Base-by-base conservation (phyloP, 805 yeast species). In the Deakozyma indianensis region DNA sequence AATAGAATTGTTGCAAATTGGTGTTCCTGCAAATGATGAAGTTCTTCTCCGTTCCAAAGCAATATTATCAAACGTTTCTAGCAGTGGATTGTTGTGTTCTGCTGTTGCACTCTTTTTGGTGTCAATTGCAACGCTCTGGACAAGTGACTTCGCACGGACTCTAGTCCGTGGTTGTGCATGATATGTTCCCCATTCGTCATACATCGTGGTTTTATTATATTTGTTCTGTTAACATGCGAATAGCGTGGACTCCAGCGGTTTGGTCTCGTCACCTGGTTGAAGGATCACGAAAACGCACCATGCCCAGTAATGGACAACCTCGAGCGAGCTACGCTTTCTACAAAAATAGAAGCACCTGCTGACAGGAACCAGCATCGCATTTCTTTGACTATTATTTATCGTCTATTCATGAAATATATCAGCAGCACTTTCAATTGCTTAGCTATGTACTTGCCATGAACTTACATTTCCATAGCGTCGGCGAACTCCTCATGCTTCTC, bases 401-500 rank as follows among this genome's bases (percentile, higher is more conserved):
- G n/a, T n/a, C n/a, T n/a, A n/a, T n/a, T n/a, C n/a, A n/a, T n/a
- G n/a, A n/a, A n/a, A n/a, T n/a, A n/a, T n/a, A n/a, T n/a, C n/a
- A n/a, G n/a, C n/a, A n/a, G n/a, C n/a, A n/a, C n/a, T n/a, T n/a
- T n/a, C n/a, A n/a, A n/a, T n/a, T n/a, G n/a, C n/a, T n/a, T n/a
- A n/a, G n/a, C n/a, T n/a, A n/a, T n/a, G n/a, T n/a, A n/a, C 18
- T 32, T 7, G 18, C 38, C 4, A 5, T 5, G 7, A 4, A n/a
- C 11, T 43, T 45, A 56, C 38, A 55, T 52, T 44, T 56, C 59
- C 59, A 53, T 55, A 40, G 49, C 48, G 42, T 47, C 57, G 57
- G 55, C 55, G 21, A 56, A 52, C 46, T 53, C 58, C 35, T 56
- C 59, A 4, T 55, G 52, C 41, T 51, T 52, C 22, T 67, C 71